A percentile compares a stretch with the other conserved stretches of the same genome.
phyloP scores from a whole-genome alignment of 108 stramenopile species.

The Aurantiochytrium sp. region DNA sequence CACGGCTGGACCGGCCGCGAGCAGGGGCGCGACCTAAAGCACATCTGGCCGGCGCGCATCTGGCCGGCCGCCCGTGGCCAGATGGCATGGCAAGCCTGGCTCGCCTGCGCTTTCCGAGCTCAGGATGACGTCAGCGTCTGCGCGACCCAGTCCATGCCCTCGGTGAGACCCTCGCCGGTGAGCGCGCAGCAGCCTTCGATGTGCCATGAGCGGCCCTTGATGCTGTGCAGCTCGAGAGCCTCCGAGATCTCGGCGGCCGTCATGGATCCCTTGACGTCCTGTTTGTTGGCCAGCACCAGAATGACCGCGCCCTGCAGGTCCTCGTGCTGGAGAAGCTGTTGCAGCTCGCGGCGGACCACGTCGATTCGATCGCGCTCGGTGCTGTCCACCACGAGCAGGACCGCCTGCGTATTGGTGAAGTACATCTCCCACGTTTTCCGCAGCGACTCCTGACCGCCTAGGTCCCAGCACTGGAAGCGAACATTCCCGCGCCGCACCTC shows the following conservation, averaged over 20 bases:
- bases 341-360: slow-evolving; percentile 43
- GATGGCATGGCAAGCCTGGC: no score
- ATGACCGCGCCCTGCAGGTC: slow-evolving; percentile 59
- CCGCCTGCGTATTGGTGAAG: slow-evolving; percentile 28
- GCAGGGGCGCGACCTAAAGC: no score
- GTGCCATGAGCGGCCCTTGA: slow-evolving; percentile 49
- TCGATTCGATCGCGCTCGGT: slow-evolving; percentile 46
- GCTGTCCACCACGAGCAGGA: slow-evolving; percentile 50
- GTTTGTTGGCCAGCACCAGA: slow-evolving; percentile 67
- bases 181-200: slow-evolving; percentile 67
- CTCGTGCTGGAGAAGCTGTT: slow-evolving; percentile 43
- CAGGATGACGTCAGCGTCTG: not conserved
- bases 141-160: slow-evolving; percentile 61
- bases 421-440: slow-evolving; percentile 24
- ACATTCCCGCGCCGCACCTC: slow-evolving; percentile 16
- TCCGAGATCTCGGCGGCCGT: slow-evolving; percentile 60
- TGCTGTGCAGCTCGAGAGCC: slow-evolving; percentile 49
- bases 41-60: no score
- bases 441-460: slow-evolving; percentile 27
- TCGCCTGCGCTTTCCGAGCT: no score
- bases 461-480: slow-evolving; percentile 3
- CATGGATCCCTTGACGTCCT: slow-evolving; percentile 58
- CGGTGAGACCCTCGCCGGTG: slow-evolving; percentile 64
- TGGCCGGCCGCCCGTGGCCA: no score
- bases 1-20: no score